These are phyloP conservation scores for Aspergillus pseudoglaucus DNA, from an alignment of 2,329 filamentous ascomycete genomes.

Conservation along the genomic window DNA sequence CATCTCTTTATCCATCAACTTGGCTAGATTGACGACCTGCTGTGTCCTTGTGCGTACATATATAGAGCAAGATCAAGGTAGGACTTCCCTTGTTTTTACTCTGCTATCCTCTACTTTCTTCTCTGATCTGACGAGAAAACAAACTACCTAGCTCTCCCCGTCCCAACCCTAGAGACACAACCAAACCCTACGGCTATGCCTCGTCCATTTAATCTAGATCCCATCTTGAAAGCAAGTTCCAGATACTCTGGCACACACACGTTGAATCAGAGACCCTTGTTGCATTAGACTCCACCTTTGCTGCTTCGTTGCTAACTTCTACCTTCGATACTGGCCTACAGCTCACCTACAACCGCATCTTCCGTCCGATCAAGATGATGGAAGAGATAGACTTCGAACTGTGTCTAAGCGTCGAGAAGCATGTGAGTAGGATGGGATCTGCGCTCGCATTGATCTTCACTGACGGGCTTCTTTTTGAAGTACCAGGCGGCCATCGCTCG, in stretches of 20 bases:
- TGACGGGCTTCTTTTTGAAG: not conserved
- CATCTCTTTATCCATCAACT: too few species aligned
- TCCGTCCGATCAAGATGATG: conserved; percentile 8
- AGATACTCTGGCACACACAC: not conserved
- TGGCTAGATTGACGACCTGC: too few species aligned
- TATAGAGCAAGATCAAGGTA: too few species aligned
- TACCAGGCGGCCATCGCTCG: not conserved
- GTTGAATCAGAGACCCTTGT: not conserved
- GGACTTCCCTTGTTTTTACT: too few species aligned
- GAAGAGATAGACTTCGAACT: conserved; percentile 16
- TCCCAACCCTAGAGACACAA: not conserved
- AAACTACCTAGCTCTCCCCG: not conserved
- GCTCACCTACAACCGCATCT: not conserved
- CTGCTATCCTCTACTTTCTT: too few species aligned
- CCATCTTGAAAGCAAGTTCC: not conserved
- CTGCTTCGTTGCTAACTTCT: not conserved
- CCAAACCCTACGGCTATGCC: not conserved
- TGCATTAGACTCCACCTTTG: not conserved
- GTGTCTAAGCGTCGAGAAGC: conserved; percentile 10
- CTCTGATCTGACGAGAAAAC: not conserved
- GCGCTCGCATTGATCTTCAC: not conserved
- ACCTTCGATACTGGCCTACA: not conserved
- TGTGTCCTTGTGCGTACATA: too few species aligned
- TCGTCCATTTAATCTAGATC: not conserved
- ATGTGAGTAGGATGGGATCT: conserved; percentile 3